phyloP scores from a whole-genome alignment of 1,139 yeast species.

The Candida sp. region DNA sequence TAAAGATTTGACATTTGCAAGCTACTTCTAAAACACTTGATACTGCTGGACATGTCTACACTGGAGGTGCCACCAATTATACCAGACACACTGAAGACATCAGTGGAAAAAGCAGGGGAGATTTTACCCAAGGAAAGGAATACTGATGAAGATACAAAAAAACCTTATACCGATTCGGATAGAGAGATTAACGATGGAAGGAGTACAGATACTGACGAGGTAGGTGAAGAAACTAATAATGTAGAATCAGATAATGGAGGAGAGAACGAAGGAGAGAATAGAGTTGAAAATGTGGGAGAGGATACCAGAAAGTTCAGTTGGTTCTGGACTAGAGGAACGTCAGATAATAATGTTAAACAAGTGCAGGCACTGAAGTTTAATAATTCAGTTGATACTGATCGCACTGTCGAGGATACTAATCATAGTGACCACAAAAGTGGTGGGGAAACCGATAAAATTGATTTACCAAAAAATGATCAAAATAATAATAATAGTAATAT shows the following conservation, averaged over 20 bases:
- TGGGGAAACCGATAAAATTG: no score
- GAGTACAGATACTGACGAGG: not conserved
- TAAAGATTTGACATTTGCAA: not conserved
- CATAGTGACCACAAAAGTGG: no score
- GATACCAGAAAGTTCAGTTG: constrained; percentile 3
- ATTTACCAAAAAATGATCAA: no score
- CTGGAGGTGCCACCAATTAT: constrained; percentile 1
- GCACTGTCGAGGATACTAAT: not conserved
- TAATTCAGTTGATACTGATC: not conserved
- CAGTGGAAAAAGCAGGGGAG: not conserved
- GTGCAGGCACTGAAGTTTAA: not conserved
- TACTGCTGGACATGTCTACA: not conserved
- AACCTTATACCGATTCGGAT: not conserved
- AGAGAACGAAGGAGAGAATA: no score
- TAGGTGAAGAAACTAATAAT: not conserved
- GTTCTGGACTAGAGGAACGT: constrained; percentile 11
- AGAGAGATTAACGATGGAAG: not conserved
- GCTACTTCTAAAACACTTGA: not conserved
- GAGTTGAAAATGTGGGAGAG: not conserved
- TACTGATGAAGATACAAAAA: not conserved
- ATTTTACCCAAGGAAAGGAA: not conserved
- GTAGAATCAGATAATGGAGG: not conserved
- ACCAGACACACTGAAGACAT: not conserved
- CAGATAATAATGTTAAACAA: not conserved
- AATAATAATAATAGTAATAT: not conserved